phyloP scores from a whole-genome alignment of 2,329 filamentous ascomycete genomes.

The Colletotrichum musicola region DNA sequence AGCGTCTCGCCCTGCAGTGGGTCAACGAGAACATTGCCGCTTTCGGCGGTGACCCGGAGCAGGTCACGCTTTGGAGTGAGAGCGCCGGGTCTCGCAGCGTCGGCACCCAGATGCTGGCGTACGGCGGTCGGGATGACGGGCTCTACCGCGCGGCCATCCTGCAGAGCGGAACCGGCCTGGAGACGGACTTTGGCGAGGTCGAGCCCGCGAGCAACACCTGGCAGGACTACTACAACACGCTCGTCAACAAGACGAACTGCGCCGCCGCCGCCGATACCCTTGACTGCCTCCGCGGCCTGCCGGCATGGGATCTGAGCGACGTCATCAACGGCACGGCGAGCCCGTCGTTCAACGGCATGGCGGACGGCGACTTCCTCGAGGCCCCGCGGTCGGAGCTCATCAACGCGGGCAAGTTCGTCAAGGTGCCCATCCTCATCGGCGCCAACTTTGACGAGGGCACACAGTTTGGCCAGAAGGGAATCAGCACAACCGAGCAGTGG shows the following conservation, averaged over 20 bases:
- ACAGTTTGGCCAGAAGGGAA: constrained; percentile 63
- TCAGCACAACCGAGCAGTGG: constrained; percentile 69
- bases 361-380: constrained; percentile 58
- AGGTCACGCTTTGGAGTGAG: constrained; percentile 67
- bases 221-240: constrained; percentile 35
- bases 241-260: constrained; percentile 40
- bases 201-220: constrained; percentile 39
- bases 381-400: constrained; percentile 63
- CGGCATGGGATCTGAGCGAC: constrained; percentile 46
- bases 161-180: constrained; percentile 59
- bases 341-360: constrained; percentile 41
- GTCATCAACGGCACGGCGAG: constrained; percentile 46
- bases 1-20: constrained; percentile 63
- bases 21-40: constrained; percentile 62
- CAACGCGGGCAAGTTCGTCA: constrained; percentile 68
- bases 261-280: constrained; percentile 42
- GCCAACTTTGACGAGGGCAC: constrained; percentile 75
- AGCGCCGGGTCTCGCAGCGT: constrained; percentile 65
- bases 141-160: constrained; percentile 67
- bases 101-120: constrained; percentile 63
- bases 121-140: constrained; percentile 64
- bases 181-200: constrained; percentile 50
- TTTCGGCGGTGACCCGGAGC: constrained; percentile 61
- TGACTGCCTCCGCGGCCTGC: constrained; percentile 48
- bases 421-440: constrained; percentile 73